phyloP scores from a whole-genome alignment of 208 protist genomes.

The Leishmania martiniquensis region DNA sequence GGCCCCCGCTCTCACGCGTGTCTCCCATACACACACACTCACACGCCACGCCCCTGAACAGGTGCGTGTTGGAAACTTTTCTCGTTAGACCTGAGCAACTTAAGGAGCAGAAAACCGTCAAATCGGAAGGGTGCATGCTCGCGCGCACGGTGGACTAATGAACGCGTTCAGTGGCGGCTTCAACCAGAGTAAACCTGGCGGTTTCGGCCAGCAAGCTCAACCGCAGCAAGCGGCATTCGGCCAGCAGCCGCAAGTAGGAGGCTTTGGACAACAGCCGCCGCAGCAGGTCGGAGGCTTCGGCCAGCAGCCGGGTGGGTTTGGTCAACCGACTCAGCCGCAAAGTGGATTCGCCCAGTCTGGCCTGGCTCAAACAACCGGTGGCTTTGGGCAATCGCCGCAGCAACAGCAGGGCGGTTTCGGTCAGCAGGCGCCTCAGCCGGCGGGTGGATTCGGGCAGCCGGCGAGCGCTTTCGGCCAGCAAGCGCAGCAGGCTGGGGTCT shows the following conservation, averaged over 20 bases:
- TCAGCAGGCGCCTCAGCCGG: conserved; percentile 8
- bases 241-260: conserved; percentile 30
- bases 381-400: conserved; percentile 45
- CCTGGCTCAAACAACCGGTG: neutral
- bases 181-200: conserved; percentile 27
- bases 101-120: neutral
- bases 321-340: conserved; percentile 22
- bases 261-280: conserved; percentile 17
- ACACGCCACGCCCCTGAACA: neutral
- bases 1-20: neutral
- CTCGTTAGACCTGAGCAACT: neutral
- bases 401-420: conserved; percentile 43
- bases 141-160: conserved; percentile 7
- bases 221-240: conserved; percentile 36
- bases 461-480: too few relatives aligned
- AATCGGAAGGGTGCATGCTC: neutral
- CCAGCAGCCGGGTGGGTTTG: conserved; percentile 44
- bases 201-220: conserved; percentile 41
- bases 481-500: conserved; percentile 26
- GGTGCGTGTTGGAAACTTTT: neutral
- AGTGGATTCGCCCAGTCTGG: conserved; percentile 15
- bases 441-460: conserved; percentile 55
- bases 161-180: conserved; percentile 36
- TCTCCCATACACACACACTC: neutral
- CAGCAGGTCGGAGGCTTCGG: conserved; percentile 14